Evolutionary conservation across 257 asterid genomes (phyloP).

Genomic region (Fraxinus quadrangulata): DNA sequence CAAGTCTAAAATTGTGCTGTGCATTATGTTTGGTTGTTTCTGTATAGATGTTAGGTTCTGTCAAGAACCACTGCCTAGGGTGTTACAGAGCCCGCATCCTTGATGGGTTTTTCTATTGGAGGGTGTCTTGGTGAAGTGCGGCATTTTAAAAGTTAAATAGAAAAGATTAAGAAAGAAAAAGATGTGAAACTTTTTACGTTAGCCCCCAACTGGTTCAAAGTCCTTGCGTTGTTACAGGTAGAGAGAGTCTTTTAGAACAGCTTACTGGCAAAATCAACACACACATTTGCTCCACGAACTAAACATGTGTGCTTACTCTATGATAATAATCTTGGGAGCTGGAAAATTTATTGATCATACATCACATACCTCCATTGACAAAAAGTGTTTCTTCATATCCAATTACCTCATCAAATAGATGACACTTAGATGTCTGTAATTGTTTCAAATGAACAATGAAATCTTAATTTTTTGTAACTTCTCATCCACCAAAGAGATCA

Average conservation of each 20-base stretch:
- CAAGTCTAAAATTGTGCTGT: neutral
- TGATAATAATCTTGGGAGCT: neutral
- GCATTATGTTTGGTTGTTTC: neutral
- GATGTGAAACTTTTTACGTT: neutral
- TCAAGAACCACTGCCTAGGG: neutral
- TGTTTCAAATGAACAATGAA: neutral
- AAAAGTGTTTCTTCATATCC: neutral
- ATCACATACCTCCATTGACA: neutral
- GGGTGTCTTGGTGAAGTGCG: neutral
- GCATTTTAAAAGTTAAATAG: no score
- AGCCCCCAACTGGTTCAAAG: neutral
- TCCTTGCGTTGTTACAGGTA: neutral
- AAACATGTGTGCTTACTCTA: neutral
- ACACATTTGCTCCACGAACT: neutral
- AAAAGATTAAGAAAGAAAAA: neutral
- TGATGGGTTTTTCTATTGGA: neutral
- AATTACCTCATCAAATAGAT: neutral
- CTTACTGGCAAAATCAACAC: neutral
- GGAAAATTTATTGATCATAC: neutral
- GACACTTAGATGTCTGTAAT: neutral
- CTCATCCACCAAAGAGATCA: neutral
- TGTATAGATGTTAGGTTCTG: neutral
- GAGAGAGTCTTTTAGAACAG: neutral
- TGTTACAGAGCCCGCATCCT: neutral
- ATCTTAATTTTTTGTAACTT: neutral